Evolutionary conservation across 108 stramenopile genomes (phyloP).

Genomic region (Conticribra weissflogii): DNA sequence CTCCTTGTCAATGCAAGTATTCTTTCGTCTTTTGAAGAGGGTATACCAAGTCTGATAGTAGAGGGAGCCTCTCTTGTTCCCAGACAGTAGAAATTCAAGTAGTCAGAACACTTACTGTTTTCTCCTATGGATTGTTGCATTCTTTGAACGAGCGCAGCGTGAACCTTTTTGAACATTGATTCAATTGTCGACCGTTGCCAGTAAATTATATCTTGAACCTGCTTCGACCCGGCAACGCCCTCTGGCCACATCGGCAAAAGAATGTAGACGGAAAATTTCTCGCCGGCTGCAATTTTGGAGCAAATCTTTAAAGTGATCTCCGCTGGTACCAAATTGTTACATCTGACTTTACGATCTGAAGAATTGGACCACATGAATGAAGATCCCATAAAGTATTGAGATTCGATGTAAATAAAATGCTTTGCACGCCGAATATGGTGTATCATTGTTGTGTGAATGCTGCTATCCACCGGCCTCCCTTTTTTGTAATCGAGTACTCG

Average conservation of each 20-base stretch:
- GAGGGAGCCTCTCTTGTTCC: slow-evolving; percentile 40
- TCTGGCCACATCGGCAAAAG: slow-evolving; percentile 65
- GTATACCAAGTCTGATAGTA: slow-evolving; percentile 32
- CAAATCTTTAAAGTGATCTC: slow-evolving; percentile 64
- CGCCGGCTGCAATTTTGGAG: slow-evolving; percentile 57
- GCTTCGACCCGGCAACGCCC: slow-evolving; percentile 42
- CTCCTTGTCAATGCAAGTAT: slow-evolving; percentile 40
- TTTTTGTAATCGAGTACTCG: slow-evolving; percentile 44
- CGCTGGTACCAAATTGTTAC: slow-evolving; percentile 56
- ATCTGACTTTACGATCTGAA: slow-evolving; percentile 41
- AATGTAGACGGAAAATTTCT: slow-evolving; percentile 64
- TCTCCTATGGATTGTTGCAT: slow-evolving; percentile 39
- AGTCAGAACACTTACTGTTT: slow-evolving; percentile 46
- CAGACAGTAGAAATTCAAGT: slow-evolving; percentile 55
- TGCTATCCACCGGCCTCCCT: slow-evolving; percentile 41
- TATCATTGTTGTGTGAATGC: slow-evolving; percentile 46
- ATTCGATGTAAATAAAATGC: slow-evolving; percentile 68
- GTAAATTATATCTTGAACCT: slow-evolving; percentile 47
- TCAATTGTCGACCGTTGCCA: slow-evolving; percentile 57
- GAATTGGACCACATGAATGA: slow-evolving; percentile 47
- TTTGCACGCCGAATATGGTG: slow-evolving; percentile 61
- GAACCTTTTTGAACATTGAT: slow-evolving; percentile 50
- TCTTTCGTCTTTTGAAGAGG: slow-evolving; percentile 38
- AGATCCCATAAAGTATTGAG: slow-evolving; percentile 61
- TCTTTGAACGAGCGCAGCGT: slow-evolving; percentile 23